Percentiles rank a stretch among this genome's conserved stretches.
Evolutionary conservation across 2,329 filamentous ascomycete genomes (phyloP).

Genomic region (Aureobasidium vineae): DNA sequence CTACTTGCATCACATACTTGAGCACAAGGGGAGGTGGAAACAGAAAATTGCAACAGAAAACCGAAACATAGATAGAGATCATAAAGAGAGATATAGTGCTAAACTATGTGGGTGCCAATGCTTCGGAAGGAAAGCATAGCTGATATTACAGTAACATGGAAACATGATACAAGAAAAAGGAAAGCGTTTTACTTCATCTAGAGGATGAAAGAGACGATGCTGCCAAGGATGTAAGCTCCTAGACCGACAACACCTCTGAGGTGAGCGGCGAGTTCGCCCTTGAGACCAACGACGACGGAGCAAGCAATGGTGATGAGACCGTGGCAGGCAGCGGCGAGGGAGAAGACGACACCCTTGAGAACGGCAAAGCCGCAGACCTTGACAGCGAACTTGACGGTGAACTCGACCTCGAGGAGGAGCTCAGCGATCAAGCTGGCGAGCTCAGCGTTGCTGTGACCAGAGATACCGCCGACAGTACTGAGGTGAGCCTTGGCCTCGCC

Average conservation of each 20-base stretch:
- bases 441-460: constrained; percentile 16
- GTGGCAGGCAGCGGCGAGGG: constrained; percentile 14
- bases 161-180: not conserved
- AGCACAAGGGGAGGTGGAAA: not conserved
- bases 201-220: constrained; percentile 6
- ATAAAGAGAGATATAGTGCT: constrained; percentile 15
- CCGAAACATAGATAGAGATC: constrained; percentile 2
- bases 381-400: constrained; percentile 24
- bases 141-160: constrained; percentile 6
- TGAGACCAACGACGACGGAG: constrained; percentile 18
- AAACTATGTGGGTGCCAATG: constrained; percentile 14
- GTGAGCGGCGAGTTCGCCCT: not conserved
- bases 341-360: constrained; percentile 1
- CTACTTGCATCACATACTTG: no score
- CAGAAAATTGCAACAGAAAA: not conserved
- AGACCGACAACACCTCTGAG: constrained; percentile 9
- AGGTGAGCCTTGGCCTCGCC: constrained; percentile 22
- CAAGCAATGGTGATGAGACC: constrained; percentile 20
- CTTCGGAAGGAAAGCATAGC: not conserved
- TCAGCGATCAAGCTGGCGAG: constrained; percentile 5
- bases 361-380: constrained; percentile 9
- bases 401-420: constrained; percentile 19
- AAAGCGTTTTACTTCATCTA: not conserved
- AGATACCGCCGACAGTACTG: not conserved
- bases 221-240: constrained; percentile 8